Evolutionary conservation across 2,329 filamentous ascomycete species (phyloP), one percentile per base, ranked within the genome.

Genomic region (Rugonectria rugulosa): DNA sequence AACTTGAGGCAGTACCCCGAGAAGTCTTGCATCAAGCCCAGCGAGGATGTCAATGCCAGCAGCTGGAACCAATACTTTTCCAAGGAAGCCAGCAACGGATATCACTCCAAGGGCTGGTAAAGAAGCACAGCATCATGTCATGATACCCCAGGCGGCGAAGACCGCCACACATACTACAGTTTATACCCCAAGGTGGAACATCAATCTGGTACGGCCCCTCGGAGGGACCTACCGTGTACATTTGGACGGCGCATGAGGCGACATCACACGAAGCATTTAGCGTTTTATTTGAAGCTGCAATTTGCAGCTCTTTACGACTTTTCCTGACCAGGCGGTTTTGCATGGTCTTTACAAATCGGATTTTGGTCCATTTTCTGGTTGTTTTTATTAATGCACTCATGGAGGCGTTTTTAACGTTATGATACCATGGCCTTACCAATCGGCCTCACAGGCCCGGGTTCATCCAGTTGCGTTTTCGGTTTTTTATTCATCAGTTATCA

Each of bases 11-110:
- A 95, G 72, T 91, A 89, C 68, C 90, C 91, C 5, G 88, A 90
- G 63, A 83, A 81, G 68, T 75, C 80, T 3, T 84, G 80, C 73
- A 84, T 84, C 75, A 80, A 83, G 75, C 80, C 80, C 71, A 79
- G 81, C 53, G 85, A 77, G 76, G 88, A 77, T 68, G 80, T 82
- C 59, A 89, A 89, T 68, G 85, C 88, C 67, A 86, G 82, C 68
- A 92, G 89, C 68, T 94, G 85, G 86, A 95, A 95, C 73, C 87
- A 95, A 67, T 95, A 92, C 75, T 92, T 96, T 68, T 87, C 89
- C 69, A 87, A 88, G 71, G 91, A 92, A 38, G 85, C 90, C n/a
- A 78, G 81, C 55, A 74, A 77, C 52, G 74, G 74, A 56, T 77
- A 77, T 61, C 75, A 77, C 66, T 75, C 75, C 56, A 77, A 77